Evolutionary conservation across 306 rosid species (phyloP).

Genomic region (Begonia peltatifolia): DNA sequence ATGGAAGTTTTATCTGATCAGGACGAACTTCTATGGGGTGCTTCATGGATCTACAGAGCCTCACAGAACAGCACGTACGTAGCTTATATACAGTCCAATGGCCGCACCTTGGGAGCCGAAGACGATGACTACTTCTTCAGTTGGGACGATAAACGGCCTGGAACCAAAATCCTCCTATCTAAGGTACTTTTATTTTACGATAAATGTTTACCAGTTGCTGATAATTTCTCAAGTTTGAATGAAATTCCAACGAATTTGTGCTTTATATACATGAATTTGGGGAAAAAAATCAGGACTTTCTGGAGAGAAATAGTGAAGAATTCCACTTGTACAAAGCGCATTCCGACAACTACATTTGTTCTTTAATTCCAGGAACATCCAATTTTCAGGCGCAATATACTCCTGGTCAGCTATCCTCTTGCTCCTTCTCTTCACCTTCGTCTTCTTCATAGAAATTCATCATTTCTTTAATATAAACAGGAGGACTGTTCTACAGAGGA

Average conservation of each 20-base stretch:
- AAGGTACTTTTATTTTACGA: slow-evolving; percentile 23
- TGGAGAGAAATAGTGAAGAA: slow-evolving; percentile 33
- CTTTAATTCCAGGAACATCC: slow-evolving; percentile 52
- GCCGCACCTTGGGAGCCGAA: slow-evolving; percentile 68
- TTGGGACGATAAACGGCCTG: slow-evolving; percentile 91
- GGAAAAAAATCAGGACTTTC: slow-evolving; percentile 30
- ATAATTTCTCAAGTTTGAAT: too few relatives aligned
- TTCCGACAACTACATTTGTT: slow-evolving; percentile 68
- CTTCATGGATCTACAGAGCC: slow-evolving; percentile 79
- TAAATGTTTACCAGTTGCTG: too few relatives aligned
- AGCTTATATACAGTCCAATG: slow-evolving; percentile 57
- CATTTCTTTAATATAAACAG: slow-evolving; percentile 16
- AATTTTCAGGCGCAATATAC: slow-evolving; percentile 62
- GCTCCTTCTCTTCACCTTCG: background rate
- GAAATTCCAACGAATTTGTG: too few relatives aligned
- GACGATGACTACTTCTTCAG: slow-evolving; percentile 61
- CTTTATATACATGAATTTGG: too few relatives aligned
- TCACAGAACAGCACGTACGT: slow-evolving; percentile 36
- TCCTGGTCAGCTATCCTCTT: slow-evolving; percentile 31
- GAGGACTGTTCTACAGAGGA: slow-evolving; percentile 57
- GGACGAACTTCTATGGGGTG: slow-evolving; percentile 98
- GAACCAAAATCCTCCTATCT: slow-evolving; percentile 70
- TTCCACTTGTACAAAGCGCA: slow-evolving; percentile 61
- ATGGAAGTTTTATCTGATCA: slow-evolving; percentile 3
- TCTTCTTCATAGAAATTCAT: background rate